These are phyloP conservation scores for Lasiodiplodia sp. DNA, from an alignment of 2,329 filamentous ascomycete species.

Conservation along the genomic window DNA sequence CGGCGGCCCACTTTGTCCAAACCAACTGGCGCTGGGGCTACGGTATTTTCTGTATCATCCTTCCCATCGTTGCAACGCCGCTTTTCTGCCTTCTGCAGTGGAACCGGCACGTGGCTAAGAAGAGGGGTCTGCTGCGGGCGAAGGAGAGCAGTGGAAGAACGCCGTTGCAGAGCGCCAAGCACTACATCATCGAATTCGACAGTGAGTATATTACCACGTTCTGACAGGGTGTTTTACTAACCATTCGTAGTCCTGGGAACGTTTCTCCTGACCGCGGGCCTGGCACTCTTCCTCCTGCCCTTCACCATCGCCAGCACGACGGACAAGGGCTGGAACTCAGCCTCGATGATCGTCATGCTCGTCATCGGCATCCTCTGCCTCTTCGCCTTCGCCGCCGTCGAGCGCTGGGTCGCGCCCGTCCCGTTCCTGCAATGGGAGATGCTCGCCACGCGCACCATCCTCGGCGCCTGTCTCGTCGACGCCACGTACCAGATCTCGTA, in stretches of 20 bases:
- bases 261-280: conserved; percentile 65
- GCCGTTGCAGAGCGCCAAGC: conserved; percentile 52
- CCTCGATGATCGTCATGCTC: conserved; percentile 52
- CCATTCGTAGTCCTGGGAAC: conserved; percentile 60
- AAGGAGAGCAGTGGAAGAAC: conserved; percentile 56
- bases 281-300: conserved; percentile 71
- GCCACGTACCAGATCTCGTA: conserved; percentile 34
- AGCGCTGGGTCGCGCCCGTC: conserved; percentile 48
- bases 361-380: conserved; percentile 48
- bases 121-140: conserved; percentile 56
- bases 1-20: conserved; percentile 63
- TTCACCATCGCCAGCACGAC: conserved; percentile 52
- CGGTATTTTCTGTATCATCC: conserved; percentile 70
- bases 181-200: conserved; percentile 70
- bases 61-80: conserved; percentile 62
- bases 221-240: conserved; percentile 58
- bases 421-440: conserved; percentile 55
- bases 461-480: conserved; percentile 60
- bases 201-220: conserved; percentile 54
- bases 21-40: conserved; percentile 73
- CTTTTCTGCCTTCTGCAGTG: conserved; percentile 14
- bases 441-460: conserved; percentile 57
- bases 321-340: conserved; percentile 44
- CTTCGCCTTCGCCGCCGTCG: conserved; percentile 48
- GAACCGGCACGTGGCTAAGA: conserved; percentile 39